Conservation (phyloP, 2,329 filamentous ascomycete species). For the Ceratocystiopsis sp. region DNA sequence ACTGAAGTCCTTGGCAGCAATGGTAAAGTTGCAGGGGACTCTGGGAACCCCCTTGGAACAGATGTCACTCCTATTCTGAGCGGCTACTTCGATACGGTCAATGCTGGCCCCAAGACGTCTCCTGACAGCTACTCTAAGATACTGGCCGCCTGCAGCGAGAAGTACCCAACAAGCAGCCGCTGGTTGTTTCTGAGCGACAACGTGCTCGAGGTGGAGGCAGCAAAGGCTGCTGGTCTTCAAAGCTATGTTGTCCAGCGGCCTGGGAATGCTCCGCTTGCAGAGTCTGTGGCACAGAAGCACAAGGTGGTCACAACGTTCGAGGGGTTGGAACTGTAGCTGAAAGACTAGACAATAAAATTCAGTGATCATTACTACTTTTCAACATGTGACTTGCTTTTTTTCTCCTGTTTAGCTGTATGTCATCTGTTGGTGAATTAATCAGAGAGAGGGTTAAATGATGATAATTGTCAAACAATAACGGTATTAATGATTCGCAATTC, state of each 20-base stretch:
- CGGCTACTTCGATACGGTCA: slow-evolving; percentile 66
- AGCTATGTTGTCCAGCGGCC: slow-evolving; percentile 46
- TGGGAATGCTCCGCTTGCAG: slow-evolving; percentile 49
- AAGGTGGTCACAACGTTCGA: slow-evolving; percentile 17
- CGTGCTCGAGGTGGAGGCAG: slow-evolving; percentile 49
- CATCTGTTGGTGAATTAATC: too few species aligned
- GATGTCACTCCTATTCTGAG: slow-evolving; percentile 42
- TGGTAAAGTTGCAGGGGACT: too few species aligned
- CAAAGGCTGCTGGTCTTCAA: slow-evolving; percentile 44
- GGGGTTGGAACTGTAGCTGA: slow-evolving; percentile 8
- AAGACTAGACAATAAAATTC: background rate
- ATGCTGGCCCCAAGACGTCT: slow-evolving; percentile 59
- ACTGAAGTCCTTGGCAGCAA: slow-evolving; percentile 16
- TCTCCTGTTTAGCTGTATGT: too few species aligned
- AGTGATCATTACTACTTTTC: background rate
- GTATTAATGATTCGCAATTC: too few species aligned
- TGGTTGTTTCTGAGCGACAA: slow-evolving; percentile 77
- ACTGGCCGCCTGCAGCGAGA: slow-evolving; percentile 15
- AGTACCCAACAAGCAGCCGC: slow-evolving; percentile 27
- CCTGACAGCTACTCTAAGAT: slow-evolving; percentile 51
- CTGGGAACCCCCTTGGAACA: slow-evolving; percentile 11
- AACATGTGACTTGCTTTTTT: too few species aligned
- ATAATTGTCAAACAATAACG: too few species aligned
- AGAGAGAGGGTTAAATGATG: too few species aligned
- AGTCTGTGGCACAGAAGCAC: slow-evolving; percentile 17